Evolutionary conservation across 2,329 filamentous ascomycete genomes (phyloP).

Genomic region (Calonectria honghensis): DNA sequence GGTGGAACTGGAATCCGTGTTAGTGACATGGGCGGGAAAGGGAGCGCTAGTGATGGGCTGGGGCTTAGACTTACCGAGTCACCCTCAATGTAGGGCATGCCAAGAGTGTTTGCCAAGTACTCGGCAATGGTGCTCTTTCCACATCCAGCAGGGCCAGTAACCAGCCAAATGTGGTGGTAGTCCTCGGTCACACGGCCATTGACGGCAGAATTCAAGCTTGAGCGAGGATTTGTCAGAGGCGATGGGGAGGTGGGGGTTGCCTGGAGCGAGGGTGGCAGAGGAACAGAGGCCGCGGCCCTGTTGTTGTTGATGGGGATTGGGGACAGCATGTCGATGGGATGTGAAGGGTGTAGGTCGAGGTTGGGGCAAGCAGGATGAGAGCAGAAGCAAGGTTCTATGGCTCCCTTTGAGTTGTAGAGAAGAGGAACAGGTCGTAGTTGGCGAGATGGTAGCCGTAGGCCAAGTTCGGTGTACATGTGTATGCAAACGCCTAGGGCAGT

Average conservation of each 20-base stretch:
- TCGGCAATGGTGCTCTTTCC: constrained; percentile 86
- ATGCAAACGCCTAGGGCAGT: constrained; percentile 33
- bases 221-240: constrained; percentile 48
- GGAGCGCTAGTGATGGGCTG: background rate
- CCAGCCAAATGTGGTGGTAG: constrained; percentile 85
- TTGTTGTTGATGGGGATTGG: constrained; percentile 67
- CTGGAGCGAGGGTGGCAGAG: constrained; percentile 50
- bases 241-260: constrained; percentile 43
- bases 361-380: constrained; percentile 31
- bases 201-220: constrained; percentile 56
- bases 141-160: constrained; percentile 86
- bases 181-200: constrained; percentile 56
- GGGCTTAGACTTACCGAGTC: constrained; percentile 77
- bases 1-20: constrained; percentile 77
- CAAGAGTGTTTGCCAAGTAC: constrained; percentile 76
- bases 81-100: constrained; percentile 84
- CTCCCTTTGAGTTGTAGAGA: constrained; percentile 43
- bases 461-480: constrained; percentile 42
- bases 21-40: constrained; percentile 45
- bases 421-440: constrained; percentile 38
- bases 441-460: constrained; percentile 45
- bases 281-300: constrained; percentile 55
- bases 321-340: constrained; percentile 66
- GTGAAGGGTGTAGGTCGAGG: constrained; percentile 28
- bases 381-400: constrained; percentile 38